Conservation (phyloP, 2,329 filamentous ascomycete species). For the Fusarium falciforme region DNA sequence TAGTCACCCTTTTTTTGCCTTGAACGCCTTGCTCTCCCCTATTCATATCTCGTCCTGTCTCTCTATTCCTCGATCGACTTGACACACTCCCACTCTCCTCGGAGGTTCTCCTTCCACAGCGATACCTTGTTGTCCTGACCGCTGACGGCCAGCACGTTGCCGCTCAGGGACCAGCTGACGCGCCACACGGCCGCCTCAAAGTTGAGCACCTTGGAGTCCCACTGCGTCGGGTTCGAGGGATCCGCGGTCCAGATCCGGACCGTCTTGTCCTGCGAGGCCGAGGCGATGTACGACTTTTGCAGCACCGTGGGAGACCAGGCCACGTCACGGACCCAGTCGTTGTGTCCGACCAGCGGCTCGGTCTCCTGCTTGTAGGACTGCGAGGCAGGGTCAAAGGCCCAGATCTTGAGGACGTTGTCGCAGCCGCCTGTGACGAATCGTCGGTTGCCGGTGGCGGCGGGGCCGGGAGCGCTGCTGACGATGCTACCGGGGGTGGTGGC, state of each 20-base stretch:
- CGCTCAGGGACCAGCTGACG: slow-evolving; percentile 97
- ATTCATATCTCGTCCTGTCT: slow-evolving; percentile 73
- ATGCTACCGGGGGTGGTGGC: slow-evolving; percentile 86
- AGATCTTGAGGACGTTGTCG: slow-evolving; percentile 94
- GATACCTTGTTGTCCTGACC: slow-evolving; percentile 97
- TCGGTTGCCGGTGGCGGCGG: slow-evolving; percentile 72
- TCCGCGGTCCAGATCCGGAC: slow-evolving; percentile 96
- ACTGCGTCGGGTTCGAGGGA: slow-evolving; percentile 70
- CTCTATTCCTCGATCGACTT: slow-evolving; percentile 92
- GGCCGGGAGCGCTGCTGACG: slow-evolving; percentile 75
- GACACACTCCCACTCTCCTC: slow-evolving; percentile 96
- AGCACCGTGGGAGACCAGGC: slow-evolving; percentile 96
- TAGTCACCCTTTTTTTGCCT: slow-evolving; percentile 45
- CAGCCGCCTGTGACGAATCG: slow-evolving; percentile 95
- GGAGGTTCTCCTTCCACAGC: slow-evolving; percentile 97
- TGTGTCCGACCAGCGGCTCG: slow-evolving; percentile 80
- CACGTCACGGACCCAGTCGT: slow-evolving; percentile 97
- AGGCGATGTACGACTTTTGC: slow-evolving; percentile 96
- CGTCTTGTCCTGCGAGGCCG: slow-evolving; percentile 95
- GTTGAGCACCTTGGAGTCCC: slow-evolving; percentile 85
- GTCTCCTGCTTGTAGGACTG: slow-evolving; percentile 72
- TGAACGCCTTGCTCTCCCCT: slow-evolving; percentile 51
- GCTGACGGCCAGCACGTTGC: slow-evolving; percentile 94
- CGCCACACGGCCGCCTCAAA: slow-evolving; percentile 95
- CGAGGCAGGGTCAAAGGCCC: slow-evolving; percentile 78